Base-by-base conservation (phyloP, 257 asterid genomes). In the Solanum arcanum region DNA sequence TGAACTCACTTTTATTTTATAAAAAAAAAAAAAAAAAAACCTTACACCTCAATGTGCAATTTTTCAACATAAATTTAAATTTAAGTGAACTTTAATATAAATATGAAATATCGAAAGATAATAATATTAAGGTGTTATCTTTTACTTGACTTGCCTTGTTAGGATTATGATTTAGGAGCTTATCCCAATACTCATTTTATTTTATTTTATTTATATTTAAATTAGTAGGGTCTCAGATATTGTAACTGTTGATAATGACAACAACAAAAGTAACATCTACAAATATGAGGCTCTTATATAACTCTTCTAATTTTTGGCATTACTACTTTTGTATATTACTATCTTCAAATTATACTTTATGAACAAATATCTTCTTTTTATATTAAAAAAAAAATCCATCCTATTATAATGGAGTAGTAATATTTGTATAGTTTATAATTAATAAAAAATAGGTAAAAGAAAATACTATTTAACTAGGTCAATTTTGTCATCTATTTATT, bases 221-320 rank as follows among this genome's bases (percentile, higher is more conserved):
- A 15, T 25, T 78, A 9, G 62, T 46, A 15, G 41, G 25, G 16
- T 39, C 25, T 25, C 25, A 77, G 33, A 25, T 7, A 78, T 44
- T 25, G 25, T 15, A 78, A 42, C 37, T 14, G 62, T 46, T 46
- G 84, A 78, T 46, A 15, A 68, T 68, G 64, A 56, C 25, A 20
- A 78, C 84, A 44, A 78, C 42, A 46, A 44, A 77, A 77, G 62
- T 44, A 44, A 42, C 83, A n/a, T 42, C 59, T 39, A 41, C 83
- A 76, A 70, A 44, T 77, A 25, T n/a, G 16, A 27, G 84, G 66
- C 84, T 15, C 62, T 76, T 23, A 3, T 15, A 9, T 9, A 27
- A 78, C 3, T 78, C 64, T 46, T 64, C 49, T 78, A 9, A 23
- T 7, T 42, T 76, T 76, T n/a, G 83, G 60, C 27, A 7, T 6